Evolutionary conservation across 495 filamentous ascomycete species (phyloP).

Genomic region (Penicillium riverlandense): DNA sequence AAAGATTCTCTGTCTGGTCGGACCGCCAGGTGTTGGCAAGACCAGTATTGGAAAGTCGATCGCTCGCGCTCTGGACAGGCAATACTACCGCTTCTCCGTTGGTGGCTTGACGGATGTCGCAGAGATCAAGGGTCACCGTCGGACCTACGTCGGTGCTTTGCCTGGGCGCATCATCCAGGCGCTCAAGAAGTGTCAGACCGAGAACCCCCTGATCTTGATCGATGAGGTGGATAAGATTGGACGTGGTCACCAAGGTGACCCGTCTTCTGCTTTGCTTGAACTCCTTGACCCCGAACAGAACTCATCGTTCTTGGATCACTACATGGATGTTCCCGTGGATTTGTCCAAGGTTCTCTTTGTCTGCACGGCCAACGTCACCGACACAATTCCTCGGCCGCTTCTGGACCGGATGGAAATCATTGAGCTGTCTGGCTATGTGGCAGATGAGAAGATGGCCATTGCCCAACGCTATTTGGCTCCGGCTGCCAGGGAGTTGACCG

Average conservation of each 20-base stretch:
- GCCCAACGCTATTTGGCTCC: conserved; percentile 89
- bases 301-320: conserved; percentile 94
- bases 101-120: conserved; percentile 96
- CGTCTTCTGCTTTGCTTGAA: conserved; percentile 89
- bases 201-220: conserved; percentile 94
- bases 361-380: conserved; percentile 98
- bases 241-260: conserved; percentile 90
- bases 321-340: conserved; percentile 98
- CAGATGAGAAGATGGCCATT: conserved; percentile 99
- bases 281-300: conserved; percentile 97
- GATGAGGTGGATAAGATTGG: conserved; percentile 99
- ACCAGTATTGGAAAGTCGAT: conserved; percentile 99
- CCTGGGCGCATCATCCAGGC: conserved; percentile 97
- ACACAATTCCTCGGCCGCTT: conserved; percentile 92
- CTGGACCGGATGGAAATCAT: conserved; percentile 99
- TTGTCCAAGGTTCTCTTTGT: conserved; percentile 98
- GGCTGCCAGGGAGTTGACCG: conserved; percentile 82
- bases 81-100: conserved; percentile 98
- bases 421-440: conserved; percentile 91
- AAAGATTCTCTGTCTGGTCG: conserved; percentile 97
- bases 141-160: conserved; percentile 94
- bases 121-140: conserved; percentile 97
- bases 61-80: conserved; percentile 83
- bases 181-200: conserved; percentile 97
- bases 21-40: conserved; percentile 94